phyloP scores from a whole-genome alignment of 2,329 filamentous ascomycete species.

The Paraphaeosphaeria sporulosa region DNA sequence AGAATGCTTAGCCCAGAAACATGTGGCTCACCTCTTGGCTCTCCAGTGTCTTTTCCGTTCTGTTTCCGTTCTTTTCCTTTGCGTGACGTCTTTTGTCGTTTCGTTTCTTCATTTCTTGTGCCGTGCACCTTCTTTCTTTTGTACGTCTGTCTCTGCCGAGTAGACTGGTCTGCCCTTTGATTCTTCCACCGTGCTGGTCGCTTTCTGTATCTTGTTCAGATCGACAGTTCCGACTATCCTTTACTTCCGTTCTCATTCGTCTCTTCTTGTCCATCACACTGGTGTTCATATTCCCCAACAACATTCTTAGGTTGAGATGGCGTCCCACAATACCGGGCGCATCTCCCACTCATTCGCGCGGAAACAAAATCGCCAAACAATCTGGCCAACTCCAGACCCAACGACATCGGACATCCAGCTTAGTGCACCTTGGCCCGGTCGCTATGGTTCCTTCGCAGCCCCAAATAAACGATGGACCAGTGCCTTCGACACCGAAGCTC shows the following conservation, averaged over 20 bases:
- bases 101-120: background rate
- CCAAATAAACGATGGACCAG: constrained; percentile 20
- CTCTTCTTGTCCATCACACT: background rate
- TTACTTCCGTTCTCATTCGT: background rate
- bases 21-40: background rate
- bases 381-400: constrained; percentile 11
- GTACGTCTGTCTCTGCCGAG: background rate
- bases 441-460: constrained; percentile 10
- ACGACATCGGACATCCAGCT: constrained; percentile 12
- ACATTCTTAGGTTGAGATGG: background rate
- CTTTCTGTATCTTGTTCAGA: background rate
- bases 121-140: background rate
- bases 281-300: background rate
- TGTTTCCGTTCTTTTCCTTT: background rate
- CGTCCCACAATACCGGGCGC: background rate
- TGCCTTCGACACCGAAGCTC: constrained; percentile 29
- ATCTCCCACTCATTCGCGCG: background rate
- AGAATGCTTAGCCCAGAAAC: background rate
- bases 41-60: background rate
- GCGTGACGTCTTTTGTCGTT: background rate
- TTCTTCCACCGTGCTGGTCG: constrained; percentile 6
- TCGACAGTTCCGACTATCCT: background rate
- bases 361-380: constrained; percentile 13
- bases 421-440: constrained; percentile 16
- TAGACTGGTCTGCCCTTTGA: background rate